These are phyloP conservation scores for Musa balbisiana DNA, from an alignment of 202 grass and related monocot species.

Conservation along the genomic window DNA sequence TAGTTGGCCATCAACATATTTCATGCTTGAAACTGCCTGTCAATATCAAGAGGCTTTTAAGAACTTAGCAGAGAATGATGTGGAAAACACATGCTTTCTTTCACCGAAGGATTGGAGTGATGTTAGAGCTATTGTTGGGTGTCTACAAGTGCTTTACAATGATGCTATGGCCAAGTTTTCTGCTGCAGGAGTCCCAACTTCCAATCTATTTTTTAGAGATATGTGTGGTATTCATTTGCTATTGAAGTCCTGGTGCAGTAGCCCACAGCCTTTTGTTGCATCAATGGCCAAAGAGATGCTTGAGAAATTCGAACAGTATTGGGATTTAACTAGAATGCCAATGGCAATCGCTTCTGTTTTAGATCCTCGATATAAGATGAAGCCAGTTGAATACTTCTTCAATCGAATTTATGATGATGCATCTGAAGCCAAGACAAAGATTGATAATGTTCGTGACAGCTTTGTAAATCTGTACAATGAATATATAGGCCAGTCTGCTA, in stretches of 20 bases:
- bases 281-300: conserved; percentile 75
- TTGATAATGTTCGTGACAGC: conserved; percentile 55
- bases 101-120: conserved; percentile 78
- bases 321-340: conserved; percentile 62
- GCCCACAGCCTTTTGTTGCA: conserved; percentile 58
- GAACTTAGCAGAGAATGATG: conserved; percentile 59
- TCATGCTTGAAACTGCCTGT: conserved; percentile 89
- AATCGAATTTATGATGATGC: conserved; percentile 76
- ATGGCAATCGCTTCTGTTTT: conserved; percentile 95
- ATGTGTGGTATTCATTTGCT: conserved; percentile 88
- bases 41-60: conserved; percentile 78
- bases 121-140: conserved; percentile 78
- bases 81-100: conserved; percentile 46
- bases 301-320: conserved; percentile 81
- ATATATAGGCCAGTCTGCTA: conserved; percentile 66
- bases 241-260: conserved; percentile 78
- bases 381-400: conserved; percentile 94
- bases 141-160: conserved; percentile 77
- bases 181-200: conserved; percentile 54
- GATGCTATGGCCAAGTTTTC: conserved; percentile 74
- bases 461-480: conserved; percentile 82
- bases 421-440: conserved; percentile 63
- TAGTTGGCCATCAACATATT: conserved; percentile 60
- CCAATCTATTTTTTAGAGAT: conserved; percentile 93
- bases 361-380: conserved; percentile 99